phyloP scores from a whole-genome alignment of 1,284 basidiomycete genomes.

The Melampsora larici-populina region DNA sequence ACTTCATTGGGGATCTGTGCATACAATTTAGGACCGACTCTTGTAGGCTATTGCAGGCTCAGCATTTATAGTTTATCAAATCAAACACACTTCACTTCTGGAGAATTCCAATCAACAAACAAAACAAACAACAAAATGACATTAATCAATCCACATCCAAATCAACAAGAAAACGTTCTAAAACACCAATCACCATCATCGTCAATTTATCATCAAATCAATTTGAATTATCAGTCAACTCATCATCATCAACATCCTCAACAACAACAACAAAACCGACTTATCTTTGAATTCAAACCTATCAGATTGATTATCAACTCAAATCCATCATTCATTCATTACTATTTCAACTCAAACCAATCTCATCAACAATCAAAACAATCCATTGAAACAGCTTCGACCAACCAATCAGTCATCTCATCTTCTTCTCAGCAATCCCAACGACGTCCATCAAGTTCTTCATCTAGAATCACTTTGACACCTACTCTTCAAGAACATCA shows the following conservation, averaged over 20 bases:
- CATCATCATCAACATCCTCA: conserved; percentile 2
- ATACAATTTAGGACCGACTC: no score
- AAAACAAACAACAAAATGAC: no score
- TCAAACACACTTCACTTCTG: no score
- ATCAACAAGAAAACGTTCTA: no score
- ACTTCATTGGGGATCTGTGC: no score
- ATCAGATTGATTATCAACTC: no score
- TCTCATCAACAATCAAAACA: conserved; percentile 20
- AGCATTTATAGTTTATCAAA: no score
- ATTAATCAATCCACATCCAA: no score
- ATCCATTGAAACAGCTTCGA: background rate
- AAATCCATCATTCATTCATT: background rate
- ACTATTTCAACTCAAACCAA: conserved; percentile 1
- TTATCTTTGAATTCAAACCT: background rate
- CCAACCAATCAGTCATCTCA: background rate
- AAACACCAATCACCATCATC: no score
- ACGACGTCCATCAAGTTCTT: background rate
- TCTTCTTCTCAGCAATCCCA: background rate
- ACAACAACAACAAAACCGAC: no score
- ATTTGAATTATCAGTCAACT: background rate
- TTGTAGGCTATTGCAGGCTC: no score
- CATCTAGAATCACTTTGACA: conserved; percentile 9
- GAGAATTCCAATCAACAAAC: no score
- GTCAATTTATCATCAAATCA: background rate
- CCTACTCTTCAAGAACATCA: conserved; percentile 17